These are phyloP conservation scores for Kickxella alabastrina DNA, from an alignment of 192 early-diverging fungal genomes.

Conservation along the genomic window DNA sequence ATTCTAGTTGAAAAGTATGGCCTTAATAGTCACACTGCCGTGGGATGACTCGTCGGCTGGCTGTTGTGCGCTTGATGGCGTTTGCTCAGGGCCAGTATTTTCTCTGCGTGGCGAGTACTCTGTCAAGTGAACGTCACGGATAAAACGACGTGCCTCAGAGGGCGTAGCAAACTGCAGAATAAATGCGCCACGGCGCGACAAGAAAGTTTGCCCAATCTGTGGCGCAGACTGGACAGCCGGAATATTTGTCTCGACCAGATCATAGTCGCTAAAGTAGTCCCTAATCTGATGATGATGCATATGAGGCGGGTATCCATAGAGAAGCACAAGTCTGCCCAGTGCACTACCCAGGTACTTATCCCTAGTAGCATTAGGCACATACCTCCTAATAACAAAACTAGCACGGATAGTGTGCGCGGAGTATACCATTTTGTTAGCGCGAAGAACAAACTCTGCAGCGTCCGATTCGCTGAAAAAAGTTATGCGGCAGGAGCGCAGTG, in stretches of 20 bases:
- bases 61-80: background rate
- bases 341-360: slow-evolving; percentile 24
- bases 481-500: slow-evolving; percentile 30
- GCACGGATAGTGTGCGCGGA: slow-evolving; percentile 12
- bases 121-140: slow-evolving; percentile 32
- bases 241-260: slow-evolving; percentile 34
- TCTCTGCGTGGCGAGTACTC: no score
- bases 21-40: background rate
- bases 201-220: slow-evolving; percentile 24
- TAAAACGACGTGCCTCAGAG: slow-evolving; percentile 35
- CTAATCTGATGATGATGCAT: slow-evolving; percentile 28
- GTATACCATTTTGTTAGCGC: slow-evolving; percentile 14
- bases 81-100: no score
- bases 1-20: background rate
- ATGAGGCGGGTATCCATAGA: slow-evolving; percentile 40
- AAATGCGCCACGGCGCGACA: slow-evolving; percentile 33
- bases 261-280: slow-evolving; percentile 28
- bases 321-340: slow-evolving; percentile 27
- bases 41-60: background rate
- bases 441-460: slow-evolving; percentile 17
- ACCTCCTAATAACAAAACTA: slow-evolving; percentile 17
- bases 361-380: slow-evolving; percentile 16
- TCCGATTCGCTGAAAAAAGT: slow-evolving; percentile 17
- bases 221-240: slow-evolving; percentile 44
- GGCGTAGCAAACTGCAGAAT: slow-evolving; percentile 32